Base-by-base conservation (phyloP, 345 rosid genomes). In the Populus nigra region DNA sequence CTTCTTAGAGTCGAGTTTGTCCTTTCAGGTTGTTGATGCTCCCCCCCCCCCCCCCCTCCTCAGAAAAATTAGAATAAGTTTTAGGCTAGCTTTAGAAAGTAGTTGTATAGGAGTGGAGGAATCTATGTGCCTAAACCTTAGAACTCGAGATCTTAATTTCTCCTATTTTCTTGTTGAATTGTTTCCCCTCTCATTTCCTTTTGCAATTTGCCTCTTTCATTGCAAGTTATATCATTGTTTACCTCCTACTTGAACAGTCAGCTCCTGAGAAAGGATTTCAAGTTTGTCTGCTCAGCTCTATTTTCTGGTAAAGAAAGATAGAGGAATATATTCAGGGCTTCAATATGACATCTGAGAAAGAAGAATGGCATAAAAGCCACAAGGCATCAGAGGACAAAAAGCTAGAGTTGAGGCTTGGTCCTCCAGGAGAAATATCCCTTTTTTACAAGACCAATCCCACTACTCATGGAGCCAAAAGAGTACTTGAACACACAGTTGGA, bases 401-500 rank as follows among this genome's bases (percentile, higher is more conserved):
- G 69, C 73, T 87, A 83, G 88, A 84, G 76, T 74, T 85, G 69
- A 87, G 83, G 71, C 86, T 88, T 43, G 83, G 84, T 83, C 88
- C 85, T 68, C 90, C 87, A 0, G 86, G 83, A 74, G 86, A 81
- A 66, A 53, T n/a, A 20, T 50, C 57, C 31, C 31, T 41, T 68
- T 68, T 71, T 72, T 36, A 63, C 73, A 17, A 66, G 61, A 39
- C 68, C 3, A 49, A 16, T 29, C 36, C 65, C 18, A 15, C 20
- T 35, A 27, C 11, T 59, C 70, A 76, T 75, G 84, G 86, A 74
- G 72, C 78, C 65, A 79, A 84, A 77, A 80, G 85, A 75, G 78
- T 78, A 33, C 77, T 81, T 62, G 65, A 76, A 38, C 74, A 81
- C 45, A 36, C 76, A 0, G 49, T 55, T 67, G 79, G 57, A 45